Percentiles rank a stretch among this genome's conserved stretches.
Conservation (phyloP, 352 stramenopile genomes). For the Phytophthora litchii region DNA sequence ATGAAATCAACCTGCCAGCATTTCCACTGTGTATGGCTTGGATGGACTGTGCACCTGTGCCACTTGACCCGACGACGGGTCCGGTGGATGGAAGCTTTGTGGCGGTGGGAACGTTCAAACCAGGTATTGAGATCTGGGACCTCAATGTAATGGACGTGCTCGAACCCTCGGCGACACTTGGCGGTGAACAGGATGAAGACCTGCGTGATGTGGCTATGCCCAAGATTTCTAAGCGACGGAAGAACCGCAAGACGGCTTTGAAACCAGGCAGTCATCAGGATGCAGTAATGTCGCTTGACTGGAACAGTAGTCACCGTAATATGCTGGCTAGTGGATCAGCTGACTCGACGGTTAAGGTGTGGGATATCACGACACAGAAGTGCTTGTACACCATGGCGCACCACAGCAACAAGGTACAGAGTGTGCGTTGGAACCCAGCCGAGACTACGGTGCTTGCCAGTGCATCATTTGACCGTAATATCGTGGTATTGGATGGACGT, state of each 20-base stretch:
- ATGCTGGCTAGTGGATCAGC: slow-evolving; percentile 98
- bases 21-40: slow-evolving; percentile 98
- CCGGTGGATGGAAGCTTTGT: slow-evolving; percentile 95
- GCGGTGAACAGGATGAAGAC: slow-evolving; percentile 90
- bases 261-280: slow-evolving; percentile 96
- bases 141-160: slow-evolving; percentile 99
- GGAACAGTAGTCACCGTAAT: slow-evolving; percentile 97
- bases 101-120: slow-evolving; percentile 99
- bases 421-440: slow-evolving; percentile 95
- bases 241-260: slow-evolving; percentile 74
- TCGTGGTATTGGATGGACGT: slow-evolving; percentile 95
- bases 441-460: slow-evolving; percentile 97
- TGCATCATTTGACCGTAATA: slow-evolving; percentile 94
- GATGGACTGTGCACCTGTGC: slow-evolving; percentile 91
- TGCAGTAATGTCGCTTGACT: slow-evolving; percentile 98
- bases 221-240: slow-evolving; percentile 77
- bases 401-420: slow-evolving; percentile 99
- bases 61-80: slow-evolving; percentile 59
- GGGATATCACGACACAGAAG: slow-evolving; percentile 92
- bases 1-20: slow-evolving; percentile 99
- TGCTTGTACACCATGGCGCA: slow-evolving; percentile 97
- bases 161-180: slow-evolving; percentile 95
- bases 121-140: slow-evolving; percentile 99
- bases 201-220: slow-evolving; percentile 81
- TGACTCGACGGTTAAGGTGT: slow-evolving; percentile 98